phyloP scores from a whole-genome alignment of 208 protist genomes.

The Leishmania lainsoni region DNA sequence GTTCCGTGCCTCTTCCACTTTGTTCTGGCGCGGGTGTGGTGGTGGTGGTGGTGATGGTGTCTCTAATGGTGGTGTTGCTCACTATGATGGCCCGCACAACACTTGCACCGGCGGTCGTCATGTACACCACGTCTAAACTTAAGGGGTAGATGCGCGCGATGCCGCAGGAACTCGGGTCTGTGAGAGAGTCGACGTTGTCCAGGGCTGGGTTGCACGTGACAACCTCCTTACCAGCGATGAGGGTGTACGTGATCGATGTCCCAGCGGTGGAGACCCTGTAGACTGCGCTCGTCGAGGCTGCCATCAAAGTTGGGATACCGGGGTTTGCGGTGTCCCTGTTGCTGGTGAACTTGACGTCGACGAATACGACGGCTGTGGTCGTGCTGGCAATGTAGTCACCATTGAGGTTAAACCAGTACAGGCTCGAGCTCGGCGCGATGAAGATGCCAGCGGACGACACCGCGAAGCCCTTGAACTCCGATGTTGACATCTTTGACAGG shows the following conservation, averaged over 20 bases:
- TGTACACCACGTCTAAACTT: slow-evolving; percentile 47
- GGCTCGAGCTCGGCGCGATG: slow-evolving; percentile 18
- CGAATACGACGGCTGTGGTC: not conserved
- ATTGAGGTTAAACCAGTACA: slow-evolving; percentile 34
- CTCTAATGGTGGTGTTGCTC: slow-evolving; percentile 31
- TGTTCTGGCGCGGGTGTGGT: too few relatives aligned
- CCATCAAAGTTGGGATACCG: slow-evolving; percentile 8
- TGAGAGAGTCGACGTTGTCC: slow-evolving; percentile 15
- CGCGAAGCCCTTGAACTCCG: slow-evolving; percentile 9
- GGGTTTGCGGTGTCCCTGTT: not conserved
- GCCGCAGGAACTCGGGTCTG: slow-evolving; percentile 38
- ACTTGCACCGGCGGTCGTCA: slow-evolving; percentile 28
- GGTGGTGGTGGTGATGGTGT: slow-evolving; percentile 21
- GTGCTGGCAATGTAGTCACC: slow-evolving; percentile 10
- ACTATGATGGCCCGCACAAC: slow-evolving; percentile 45
- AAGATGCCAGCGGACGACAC: slow-evolving; percentile 28
- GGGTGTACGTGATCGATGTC: slow-evolving; percentile 18
- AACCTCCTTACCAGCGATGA: slow-evolving; percentile 31
- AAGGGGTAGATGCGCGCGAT: slow-evolving; percentile 48
- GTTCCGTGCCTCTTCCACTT: too few relatives aligned
- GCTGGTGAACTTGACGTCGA: slow-evolving; percentile 17
- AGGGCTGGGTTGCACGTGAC: not conserved
- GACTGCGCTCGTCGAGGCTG: slow-evolving; percentile 4
- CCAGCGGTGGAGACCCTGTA: slow-evolving; percentile 24
- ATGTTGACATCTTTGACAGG: not conserved